These are phyloP conservation scores for Hanseniaspora nectarophila DNA, from an alignment of 805 yeast species.

Conservation along the genomic window DNA sequence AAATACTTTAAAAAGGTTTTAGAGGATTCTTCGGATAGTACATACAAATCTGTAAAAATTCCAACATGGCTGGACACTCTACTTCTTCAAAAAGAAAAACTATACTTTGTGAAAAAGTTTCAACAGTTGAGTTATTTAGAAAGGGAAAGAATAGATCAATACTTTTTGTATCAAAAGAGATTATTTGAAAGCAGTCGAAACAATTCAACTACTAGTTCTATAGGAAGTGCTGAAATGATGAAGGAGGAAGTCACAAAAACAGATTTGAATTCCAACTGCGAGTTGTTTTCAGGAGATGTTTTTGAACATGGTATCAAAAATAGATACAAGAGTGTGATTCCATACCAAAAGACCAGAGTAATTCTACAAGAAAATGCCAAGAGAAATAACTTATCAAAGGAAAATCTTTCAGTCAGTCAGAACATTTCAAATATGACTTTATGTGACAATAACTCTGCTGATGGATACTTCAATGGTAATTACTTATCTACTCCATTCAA, in stretches of 20 bases:
- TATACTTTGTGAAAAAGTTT: conserved; percentile 39
- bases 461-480: conserved; percentile 80
- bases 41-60: conserved; percentile 21
- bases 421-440: not conserved
- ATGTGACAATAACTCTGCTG: not conserved
- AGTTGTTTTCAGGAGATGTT: conserved; percentile 47
- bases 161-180: conserved; percentile 16
- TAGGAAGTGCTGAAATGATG: not conserved
- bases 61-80: conserved; percentile 45
- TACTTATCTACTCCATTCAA: conserved; percentile 33
- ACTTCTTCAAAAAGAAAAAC: conserved; percentile 21
- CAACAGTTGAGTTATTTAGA: conserved; percentile 58
- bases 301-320: conserved; percentile 72
- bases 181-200: not conserved
- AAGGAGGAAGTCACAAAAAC: not conserved
- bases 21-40: conserved; percentile 6
- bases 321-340: conserved; percentile 77
- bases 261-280: conserved; percentile 12
- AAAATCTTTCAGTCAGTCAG: not conserved
- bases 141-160: conserved; percentile 46
- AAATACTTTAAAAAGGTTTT: not conserved
- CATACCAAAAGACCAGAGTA: conserved; percentile 78
- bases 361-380: conserved; percentile 31
- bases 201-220: not conserved
- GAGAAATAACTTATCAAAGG: not conserved